These are phyloP conservation scores for Metschnikowia noctiluminum DNA, from an alignment of 805 yeast genomes.

Conservation along the genomic window DNA sequence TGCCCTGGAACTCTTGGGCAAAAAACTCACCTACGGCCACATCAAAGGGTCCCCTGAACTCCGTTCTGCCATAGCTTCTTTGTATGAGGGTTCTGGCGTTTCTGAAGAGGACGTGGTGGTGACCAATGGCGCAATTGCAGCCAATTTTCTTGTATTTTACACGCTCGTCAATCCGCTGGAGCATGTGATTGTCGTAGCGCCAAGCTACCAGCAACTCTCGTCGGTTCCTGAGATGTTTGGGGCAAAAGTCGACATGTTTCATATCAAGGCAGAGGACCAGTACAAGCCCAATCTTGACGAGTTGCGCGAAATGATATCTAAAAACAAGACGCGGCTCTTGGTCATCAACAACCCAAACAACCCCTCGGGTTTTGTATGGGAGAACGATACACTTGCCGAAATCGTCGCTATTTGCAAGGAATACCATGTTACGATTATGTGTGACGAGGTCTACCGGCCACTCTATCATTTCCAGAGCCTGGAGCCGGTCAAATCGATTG, in stretches of 20 bases:
- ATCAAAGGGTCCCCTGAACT: conserved; percentile 45
- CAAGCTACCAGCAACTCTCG: conserved; percentile 48
- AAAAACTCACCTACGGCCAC: conserved; percentile 42
- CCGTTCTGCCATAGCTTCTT: conserved; percentile 30
- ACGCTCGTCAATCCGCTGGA: conserved; percentile 43
- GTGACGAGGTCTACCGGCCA: conserved; percentile 57
- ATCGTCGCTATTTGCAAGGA: conserved; percentile 36
- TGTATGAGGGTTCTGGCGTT: conserved; percentile 29
- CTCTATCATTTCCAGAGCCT: conserved; percentile 34
- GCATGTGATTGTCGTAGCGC: conserved; percentile 47
- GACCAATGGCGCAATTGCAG: conserved; percentile 57
- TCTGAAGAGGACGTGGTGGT: conserved; percentile 39
- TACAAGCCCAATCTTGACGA: conserved; percentile 36
- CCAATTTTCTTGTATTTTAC: conserved; percentile 46
- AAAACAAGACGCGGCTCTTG: conserved; percentile 39
- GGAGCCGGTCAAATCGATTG: conserved; percentile 33
- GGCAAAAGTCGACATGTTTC: conserved; percentile 31
- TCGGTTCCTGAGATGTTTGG: conserved; percentile 46
- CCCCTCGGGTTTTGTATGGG: conserved; percentile 41
- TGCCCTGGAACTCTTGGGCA: conserved; percentile 12
- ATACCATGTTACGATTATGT: conserved; percentile 33
- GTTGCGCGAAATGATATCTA: conserved; percentile 27
- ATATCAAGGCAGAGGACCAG: conserved; percentile 29
- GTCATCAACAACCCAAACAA: conserved; percentile 40
- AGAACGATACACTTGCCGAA: conserved; percentile 28